Conservation (phyloP, 768 basidiomycete genomes). For the Termitomyces titanicus region DNA sequence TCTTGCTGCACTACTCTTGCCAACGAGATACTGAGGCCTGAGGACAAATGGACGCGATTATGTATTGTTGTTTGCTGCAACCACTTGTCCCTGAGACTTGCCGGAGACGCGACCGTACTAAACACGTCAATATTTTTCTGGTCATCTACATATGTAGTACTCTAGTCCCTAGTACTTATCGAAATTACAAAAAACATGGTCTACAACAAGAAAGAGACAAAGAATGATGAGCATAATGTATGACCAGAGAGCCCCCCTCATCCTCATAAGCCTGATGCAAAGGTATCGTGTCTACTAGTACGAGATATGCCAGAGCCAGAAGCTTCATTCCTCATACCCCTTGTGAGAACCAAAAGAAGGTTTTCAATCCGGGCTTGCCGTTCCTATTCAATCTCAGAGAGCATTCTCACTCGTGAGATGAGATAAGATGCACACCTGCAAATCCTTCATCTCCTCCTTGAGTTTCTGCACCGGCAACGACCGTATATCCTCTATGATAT, state of each 20-base stretch:
- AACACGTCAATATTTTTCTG: neutral
- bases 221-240: neutral
- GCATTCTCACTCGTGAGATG: neutral
- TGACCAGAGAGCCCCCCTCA: neutral
- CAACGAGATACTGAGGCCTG: neutral
- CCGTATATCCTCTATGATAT: conserved; percentile 58
- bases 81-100: neutral
- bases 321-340: conserved; percentile 55
- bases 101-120: neutral
- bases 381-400: conserved; percentile 36
- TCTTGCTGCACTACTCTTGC: neutral
- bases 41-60: neutral
- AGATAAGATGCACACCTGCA: conserved; percentile 52
- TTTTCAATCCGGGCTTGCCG: conserved; percentile 79
- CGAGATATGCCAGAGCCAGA: neutral
- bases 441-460: conserved; percentile 79
- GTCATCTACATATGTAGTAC: too few species aligned
- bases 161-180: too few species aligned
- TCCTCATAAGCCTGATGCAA: neutral
- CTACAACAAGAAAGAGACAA: neutral
- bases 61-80: neutral
- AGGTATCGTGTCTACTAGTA: neutral
- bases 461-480: conserved; percentile 62
- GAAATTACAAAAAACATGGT: too few species aligned
- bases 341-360: conserved; percentile 63